These are phyloP conservation scores for Ustilago hordei DNA, from an alignment of 1,284 basidiomycete species.

Conservation along the genomic window DNA sequence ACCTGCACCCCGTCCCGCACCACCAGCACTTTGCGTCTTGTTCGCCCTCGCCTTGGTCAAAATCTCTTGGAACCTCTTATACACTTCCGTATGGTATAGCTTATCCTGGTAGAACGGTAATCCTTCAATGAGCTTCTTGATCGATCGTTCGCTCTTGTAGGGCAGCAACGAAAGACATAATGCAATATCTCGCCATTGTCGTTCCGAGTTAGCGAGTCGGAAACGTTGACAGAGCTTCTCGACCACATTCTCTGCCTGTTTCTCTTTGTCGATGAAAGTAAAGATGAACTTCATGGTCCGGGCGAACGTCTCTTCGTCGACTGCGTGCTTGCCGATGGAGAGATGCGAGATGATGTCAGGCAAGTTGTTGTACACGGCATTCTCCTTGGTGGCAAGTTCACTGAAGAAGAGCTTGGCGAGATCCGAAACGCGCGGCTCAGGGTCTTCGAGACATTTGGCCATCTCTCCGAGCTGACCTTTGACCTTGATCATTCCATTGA, in stretches of 20 bases:
- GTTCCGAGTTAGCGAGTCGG: constrained; percentile 84
- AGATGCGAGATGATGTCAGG: constrained; percentile 78
- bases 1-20: constrained; percentile 21
- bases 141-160: constrained; percentile 94
- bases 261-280: constrained; percentile 90
- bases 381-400: constrained; percentile 94
- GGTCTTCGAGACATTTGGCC: constrained; percentile 97
- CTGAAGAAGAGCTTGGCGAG: constrained; percentile 97
- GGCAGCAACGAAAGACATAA: constrained; percentile 93
- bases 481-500: constrained; percentile 99
- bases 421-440: constrained; percentile 88
- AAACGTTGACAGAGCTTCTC: constrained; percentile 74
- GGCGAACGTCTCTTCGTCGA: constrained; percentile 91
- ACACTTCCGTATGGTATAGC: constrained; percentile 87
- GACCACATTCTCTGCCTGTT: constrained; percentile 69
- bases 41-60: constrained; percentile 74
- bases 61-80: constrained; percentile 86
- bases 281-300: constrained; percentile 96
- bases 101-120: constrained; percentile 82
- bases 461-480: constrained; percentile 99
- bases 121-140: constrained; percentile 96
- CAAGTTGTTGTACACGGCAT: constrained; percentile 98
- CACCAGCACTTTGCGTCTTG: constrained; percentile 29
- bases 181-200: constrained; percentile 97
- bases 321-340: constrained; percentile 90